Evolutionary conservation across 1,284 basidiomycete genomes (phyloP).

Genomic region (Xerocomus minutiporus): DNA sequence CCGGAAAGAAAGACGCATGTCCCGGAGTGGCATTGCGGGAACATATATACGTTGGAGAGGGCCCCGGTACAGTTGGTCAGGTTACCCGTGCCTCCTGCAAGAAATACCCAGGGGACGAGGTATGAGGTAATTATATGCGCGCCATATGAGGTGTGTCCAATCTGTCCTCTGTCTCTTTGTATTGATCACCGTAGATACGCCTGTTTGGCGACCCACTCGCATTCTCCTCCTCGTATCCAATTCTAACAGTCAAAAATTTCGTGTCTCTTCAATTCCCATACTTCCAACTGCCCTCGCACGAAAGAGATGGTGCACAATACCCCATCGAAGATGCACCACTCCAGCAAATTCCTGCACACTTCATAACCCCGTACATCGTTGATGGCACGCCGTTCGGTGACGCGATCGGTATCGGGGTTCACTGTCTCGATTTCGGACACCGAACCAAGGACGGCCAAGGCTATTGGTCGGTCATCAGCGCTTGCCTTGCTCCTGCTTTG

Average conservation of each 20-base stretch:
- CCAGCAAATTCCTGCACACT: conserved; percentile 44
- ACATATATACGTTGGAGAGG: conserved; percentile 62
- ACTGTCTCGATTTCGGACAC: conserved; percentile 36
- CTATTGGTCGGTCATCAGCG: conserved; percentile 19
- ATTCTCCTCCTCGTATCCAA: conserved; percentile 41
- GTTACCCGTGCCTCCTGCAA: conserved; percentile 42
- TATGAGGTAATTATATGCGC: conserved; percentile 51
- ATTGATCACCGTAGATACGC: conserved; percentile 51
- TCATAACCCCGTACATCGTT: conserved; percentile 60
- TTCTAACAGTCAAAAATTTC: too few relatives aligned
- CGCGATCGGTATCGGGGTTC: conserved; percentile 59
- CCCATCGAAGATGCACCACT: conserved; percentile 21
- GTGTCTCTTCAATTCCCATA: conserved; percentile 39
- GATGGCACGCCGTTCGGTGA: conserved; percentile 65
- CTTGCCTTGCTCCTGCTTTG: conserved; percentile 3
- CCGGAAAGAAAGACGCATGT: conserved; percentile 18
- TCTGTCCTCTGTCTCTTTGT: neutral
- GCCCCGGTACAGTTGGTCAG: conserved; percentile 46
- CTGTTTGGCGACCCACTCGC: conserved; percentile 69
- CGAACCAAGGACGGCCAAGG: neutral
- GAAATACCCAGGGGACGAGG: conserved; percentile 44
- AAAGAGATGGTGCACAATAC: neutral
- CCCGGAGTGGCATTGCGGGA: conserved; percentile 68
- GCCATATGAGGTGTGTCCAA: conserved; percentile 26
- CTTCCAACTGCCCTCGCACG: conserved; percentile 3